These are phyloP conservation scores for Rhytidhysteron rufulum DNA, from an alignment of 2,329 filamentous ascomycete genomes.

Conservation along the genomic window DNA sequence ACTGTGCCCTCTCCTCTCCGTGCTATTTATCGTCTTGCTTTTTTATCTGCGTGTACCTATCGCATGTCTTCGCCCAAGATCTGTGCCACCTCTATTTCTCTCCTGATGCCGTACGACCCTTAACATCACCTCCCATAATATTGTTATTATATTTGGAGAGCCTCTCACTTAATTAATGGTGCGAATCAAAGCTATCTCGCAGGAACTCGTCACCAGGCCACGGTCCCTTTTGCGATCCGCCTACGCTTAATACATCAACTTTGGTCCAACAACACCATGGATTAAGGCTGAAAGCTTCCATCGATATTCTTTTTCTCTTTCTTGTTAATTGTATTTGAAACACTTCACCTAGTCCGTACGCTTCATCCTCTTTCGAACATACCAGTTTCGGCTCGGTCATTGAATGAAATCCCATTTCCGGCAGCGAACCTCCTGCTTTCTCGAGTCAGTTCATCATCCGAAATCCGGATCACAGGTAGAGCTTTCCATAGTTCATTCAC, in stretches of 20 bases:
- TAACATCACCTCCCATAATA: conserved; percentile 25
- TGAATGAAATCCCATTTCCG: conserved; percentile 10
- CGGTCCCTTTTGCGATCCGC: conserved; percentile 22
- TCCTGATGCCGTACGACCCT: conserved; percentile 27
- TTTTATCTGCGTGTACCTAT: conserved; percentile 18
- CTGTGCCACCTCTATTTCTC: conserved; percentile 24
- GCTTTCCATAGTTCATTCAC: conserved; percentile 3
- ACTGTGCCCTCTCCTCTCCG: conserved; percentile 14
- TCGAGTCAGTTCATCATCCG: conserved; percentile 6
- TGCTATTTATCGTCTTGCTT: conserved; percentile 16
- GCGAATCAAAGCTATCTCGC: conserved; percentile 12
- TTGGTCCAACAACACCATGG: conserved; percentile 16
- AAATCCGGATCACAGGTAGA: conserved; percentile 5
- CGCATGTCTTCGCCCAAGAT: conserved; percentile 17
- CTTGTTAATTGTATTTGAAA: conserved; percentile 17
- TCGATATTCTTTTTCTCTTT: conserved; percentile 10
- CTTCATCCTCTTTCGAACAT: conserved; percentile 10
- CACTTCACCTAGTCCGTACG: conserved; percentile 13
- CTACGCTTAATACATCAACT: conserved; percentile 20
- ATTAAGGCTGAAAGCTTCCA: conserved; percentile 16
- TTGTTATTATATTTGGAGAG: conserved; percentile 26
- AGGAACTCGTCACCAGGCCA: conserved; percentile 17
- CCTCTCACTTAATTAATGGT: conserved; percentile 16
- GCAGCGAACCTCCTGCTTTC: conserved; percentile 12
- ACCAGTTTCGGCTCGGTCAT: conserved; percentile 13